phyloP scores from a whole-genome alignment of 2,329 filamentous ascomycete genomes.

The Venturia oleaginea region DNA sequence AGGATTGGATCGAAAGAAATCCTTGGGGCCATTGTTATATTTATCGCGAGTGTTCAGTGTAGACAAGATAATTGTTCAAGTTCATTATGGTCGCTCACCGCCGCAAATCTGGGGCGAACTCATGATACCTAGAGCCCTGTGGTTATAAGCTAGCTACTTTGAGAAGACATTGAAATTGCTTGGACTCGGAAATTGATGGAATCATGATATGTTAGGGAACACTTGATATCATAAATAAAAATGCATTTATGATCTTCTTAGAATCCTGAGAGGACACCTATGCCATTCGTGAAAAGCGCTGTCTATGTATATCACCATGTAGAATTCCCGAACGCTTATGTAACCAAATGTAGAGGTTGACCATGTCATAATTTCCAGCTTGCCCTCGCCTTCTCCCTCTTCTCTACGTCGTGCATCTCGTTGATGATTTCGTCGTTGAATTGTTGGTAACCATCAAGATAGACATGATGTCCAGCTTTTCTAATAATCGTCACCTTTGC shows the following conservation, averaged over 20 bases:
- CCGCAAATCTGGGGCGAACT: background rate
- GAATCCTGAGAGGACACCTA: background rate
- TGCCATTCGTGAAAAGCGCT: background rate
- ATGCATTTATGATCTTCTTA: background rate
- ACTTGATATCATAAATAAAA: background rate
- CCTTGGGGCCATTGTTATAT: background rate
- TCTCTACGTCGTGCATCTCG: slow-evolving; percentile 57
- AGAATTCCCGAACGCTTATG: background rate
- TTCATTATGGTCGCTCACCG: background rate
- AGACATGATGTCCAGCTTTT: slow-evolving; percentile 63
- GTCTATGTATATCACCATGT: background rate
- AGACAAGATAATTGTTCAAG: background rate
- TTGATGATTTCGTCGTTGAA: slow-evolving; percentile 57
- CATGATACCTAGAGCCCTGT: background rate
- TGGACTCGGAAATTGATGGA: background rate
- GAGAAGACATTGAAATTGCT: background rate
- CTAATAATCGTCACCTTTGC: slow-evolving; percentile 74
- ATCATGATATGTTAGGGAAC: background rate
- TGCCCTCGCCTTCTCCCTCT: slow-evolving; percentile 21
- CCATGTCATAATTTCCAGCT: background rate
- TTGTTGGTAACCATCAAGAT: slow-evolving; percentile 60
- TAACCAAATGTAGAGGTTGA: background rate
- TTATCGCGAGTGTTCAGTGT: background rate
- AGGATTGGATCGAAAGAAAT: slow-evolving; percentile 36
- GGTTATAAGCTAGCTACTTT: background rate